Base-by-base conservation (phyloP, 164 flowering plant genomes). In the Amborella trichopoda region DNA sequence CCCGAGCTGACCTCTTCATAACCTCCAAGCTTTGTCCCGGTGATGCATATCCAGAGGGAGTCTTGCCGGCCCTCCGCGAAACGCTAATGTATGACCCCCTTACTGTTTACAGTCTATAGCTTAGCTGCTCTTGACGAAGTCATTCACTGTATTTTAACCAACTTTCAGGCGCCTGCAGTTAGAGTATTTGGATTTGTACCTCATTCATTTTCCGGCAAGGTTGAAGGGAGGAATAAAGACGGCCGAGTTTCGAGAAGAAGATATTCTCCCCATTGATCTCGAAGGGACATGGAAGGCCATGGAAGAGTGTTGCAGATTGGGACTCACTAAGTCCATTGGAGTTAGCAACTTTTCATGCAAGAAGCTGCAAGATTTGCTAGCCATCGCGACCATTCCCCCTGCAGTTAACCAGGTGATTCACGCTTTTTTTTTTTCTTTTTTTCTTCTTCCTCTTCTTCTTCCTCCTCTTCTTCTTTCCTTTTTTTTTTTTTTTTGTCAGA, bases 21-120 rank as follows among this genome's bases (percentile, higher is more conserved):
- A 49, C 65, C 2, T 54, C 65, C 43, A 61, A 61, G 65, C 46
- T 61, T 6, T 61, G 65, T 59, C 38, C 41, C 52, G 24, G 26
- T 4, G 47, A 45, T 32, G 48, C 55, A 21, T 44, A 55, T 24
- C 60, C 24, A 18, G 42, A 50, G 3, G 52, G 37, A 3, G 60
- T 61, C 33, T 41, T 50, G 23, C 56, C 65, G 6, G 65, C 60
- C 12, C 60, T 61, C 16, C 16, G 13, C 2, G 45, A 24, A 23
- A 37, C 40, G 40, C 40, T 37, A 1, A 5, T 14, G 40, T 37
- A 37, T 14, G 40, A n/a, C n/a, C n/a, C n/a, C n/a, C n/a, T n/a
- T n/a, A 9, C 14, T 14, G 9, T 30, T 30, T 30, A 30, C 14
- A 14, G 9, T 9, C 14, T 14, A 8, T 30, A 8, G 34, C 9